Percentiles rank a stretch among this genome's conserved stretches.
These are phyloP conservation scores for Zea luxurians DNA, from an alignment of 176 grass and related monocot genomes.

Conservation along the genomic window DNA sequence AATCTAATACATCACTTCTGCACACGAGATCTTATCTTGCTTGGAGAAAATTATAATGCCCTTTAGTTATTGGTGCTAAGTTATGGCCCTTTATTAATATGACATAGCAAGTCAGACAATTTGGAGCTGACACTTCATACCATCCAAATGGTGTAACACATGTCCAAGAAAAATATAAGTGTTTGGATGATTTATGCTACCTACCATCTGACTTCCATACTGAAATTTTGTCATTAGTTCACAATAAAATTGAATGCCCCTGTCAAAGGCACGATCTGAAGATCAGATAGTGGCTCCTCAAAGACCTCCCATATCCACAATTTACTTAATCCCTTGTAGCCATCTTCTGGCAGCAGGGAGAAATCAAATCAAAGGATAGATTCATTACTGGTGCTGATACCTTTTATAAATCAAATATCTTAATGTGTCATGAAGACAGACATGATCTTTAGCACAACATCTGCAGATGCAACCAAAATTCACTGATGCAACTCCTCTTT, in stretches of 20 bases:
- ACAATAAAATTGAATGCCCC: not conserved
- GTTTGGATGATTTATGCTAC: not conserved
- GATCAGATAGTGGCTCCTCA: not conserved
- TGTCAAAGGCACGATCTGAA: slow-evolving; percentile 13
- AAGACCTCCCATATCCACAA: not conserved
- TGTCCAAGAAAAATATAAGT: not conserved
- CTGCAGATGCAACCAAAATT: not conserved
- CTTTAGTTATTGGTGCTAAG: slow-evolving; percentile 2
- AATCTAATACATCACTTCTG: not conserved
- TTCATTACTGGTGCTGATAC: not conserved
- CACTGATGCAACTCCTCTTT: not conserved
- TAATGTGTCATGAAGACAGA: not conserved
- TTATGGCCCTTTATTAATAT: not conserved
- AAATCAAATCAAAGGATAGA: slow-evolving; percentile 2
- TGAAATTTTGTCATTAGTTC: not conserved
- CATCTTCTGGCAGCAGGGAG: not conserved
- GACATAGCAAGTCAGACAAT: not conserved
- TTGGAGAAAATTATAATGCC: not conserved
- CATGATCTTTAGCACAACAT: not conserved
- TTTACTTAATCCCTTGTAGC: slow-evolving; percentile 1
- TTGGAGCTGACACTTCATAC: not conserved
- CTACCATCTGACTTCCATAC: not conserved
- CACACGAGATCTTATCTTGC: not conserved
- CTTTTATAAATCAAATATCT: not conserved
- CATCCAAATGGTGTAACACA: not conserved